These are phyloP conservation scores for Chalciporus chontae DNA, from an alignment of 768 basidiomycete genomes.

Conservation along the genomic window DNA sequence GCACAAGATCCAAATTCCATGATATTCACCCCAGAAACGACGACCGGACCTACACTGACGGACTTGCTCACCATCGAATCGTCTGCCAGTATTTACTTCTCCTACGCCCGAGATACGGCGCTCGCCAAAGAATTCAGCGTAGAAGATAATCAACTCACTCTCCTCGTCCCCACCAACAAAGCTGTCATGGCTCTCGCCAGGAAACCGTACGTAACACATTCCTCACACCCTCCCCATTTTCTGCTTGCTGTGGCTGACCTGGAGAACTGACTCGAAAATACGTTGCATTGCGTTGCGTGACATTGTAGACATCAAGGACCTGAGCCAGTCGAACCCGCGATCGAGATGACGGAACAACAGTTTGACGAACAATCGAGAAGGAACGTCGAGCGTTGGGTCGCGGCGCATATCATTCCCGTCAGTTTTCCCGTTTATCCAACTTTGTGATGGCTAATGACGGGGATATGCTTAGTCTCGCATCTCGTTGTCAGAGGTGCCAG, in stretches of 20 bases:
- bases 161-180: slow-evolving; percentile 85
- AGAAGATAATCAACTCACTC: slow-evolving; percentile 38
- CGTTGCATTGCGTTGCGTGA: not conserved
- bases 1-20: slow-evolving; percentile 7
- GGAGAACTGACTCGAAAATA: not conserved
- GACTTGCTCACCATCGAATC: slow-evolving; percentile 78
- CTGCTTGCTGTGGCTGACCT: not conserved
- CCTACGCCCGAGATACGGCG: slow-evolving; percentile 72
- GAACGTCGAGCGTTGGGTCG: slow-evolving; percentile 79
- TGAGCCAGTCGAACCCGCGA: slow-evolving; percentile 35
- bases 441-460: no score
- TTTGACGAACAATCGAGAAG: slow-evolving; percentile 54
- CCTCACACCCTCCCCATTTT: not conserved
- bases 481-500: slow-evolving; percentile 34
- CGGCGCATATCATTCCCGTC: slow-evolving; percentile 82
- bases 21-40: slow-evolving; percentile 36
- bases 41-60: slow-evolving; percentile 53
- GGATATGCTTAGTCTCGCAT: slow-evolving; percentile 43
- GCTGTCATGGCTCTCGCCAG: slow-evolving; percentile 76
- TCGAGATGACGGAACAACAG: slow-evolving; percentile 64
- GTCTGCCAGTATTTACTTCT: slow-evolving; percentile 77
- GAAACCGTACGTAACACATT: slow-evolving; percentile 64
- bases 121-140: slow-evolving; percentile 48
- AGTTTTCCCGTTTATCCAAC: slow-evolving; percentile 10
- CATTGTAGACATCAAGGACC: slow-evolving; percentile 58